Percentiles rank a stretch among this genome's conserved stretches.
phyloP scores from a whole-genome alignment of 2,329 filamentous ascomycete genomes.

The Penicillium hordei region DNA sequence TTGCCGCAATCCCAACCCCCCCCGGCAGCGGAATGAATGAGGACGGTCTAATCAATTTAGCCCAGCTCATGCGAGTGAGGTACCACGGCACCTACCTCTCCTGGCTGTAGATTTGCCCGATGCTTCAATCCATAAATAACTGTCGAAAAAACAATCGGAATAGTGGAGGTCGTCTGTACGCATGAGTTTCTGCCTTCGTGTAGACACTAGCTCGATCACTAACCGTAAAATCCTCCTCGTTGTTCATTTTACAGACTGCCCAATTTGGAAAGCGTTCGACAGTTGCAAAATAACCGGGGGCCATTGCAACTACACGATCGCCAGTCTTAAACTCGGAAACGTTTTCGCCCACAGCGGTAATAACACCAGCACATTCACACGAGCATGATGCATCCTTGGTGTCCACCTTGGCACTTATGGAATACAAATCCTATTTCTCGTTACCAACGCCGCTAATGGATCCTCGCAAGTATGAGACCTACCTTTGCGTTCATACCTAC shows the following conservation, averaged over 20 bases:
- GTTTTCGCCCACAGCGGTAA: conserved; percentile 5
- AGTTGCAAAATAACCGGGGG: conserved; percentile 10
- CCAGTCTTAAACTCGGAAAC: conserved; percentile 9
- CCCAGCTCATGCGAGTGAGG: neutral
- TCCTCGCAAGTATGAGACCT: neutral
- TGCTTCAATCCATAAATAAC: neutral
- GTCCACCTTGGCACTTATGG: neutral
- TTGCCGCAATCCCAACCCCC: conserved; percentile 21
- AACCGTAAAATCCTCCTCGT: neutral
- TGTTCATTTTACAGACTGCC: neutral
- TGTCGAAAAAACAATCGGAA: neutral
- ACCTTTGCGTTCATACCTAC: neutral
- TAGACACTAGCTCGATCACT: neutral
- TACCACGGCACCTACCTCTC: neutral
- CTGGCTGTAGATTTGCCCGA: neutral
- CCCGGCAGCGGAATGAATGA: conserved; percentile 19
- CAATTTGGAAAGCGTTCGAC: neutral
- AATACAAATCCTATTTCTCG: neutral
- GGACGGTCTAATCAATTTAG: conserved; percentile 9
- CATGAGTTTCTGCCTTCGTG: neutral
- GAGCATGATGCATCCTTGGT: conserved; percentile 1
- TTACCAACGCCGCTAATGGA: neutral
- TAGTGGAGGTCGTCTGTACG: neutral
- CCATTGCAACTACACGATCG: conserved; percentile 20
- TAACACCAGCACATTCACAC: conserved; percentile 1